phyloP scores from a whole-genome alignment of 2,329 filamentous ascomycete genomes.

The Neonectria punicea region DNA sequence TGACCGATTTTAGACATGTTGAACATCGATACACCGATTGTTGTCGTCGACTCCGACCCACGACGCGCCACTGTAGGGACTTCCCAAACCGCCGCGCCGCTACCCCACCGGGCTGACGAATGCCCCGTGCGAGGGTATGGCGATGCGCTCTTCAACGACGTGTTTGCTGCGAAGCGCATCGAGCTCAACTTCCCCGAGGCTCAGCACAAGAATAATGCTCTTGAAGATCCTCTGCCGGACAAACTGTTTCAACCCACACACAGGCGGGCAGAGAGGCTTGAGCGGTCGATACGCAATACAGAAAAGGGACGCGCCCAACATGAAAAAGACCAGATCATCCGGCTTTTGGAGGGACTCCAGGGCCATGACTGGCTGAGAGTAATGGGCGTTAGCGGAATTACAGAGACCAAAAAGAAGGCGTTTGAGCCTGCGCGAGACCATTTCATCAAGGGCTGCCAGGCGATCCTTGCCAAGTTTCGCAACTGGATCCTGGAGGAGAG shows the following conservation, averaged over 20 bases:
- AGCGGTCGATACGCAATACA: conserved; percentile 71
- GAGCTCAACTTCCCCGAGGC: conserved; percentile 65
- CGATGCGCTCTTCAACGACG: conserved; percentile 65
- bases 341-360: conserved; percentile 81
- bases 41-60: conserved; percentile 69
- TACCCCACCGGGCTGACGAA: conserved; percentile 40
- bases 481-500: conserved; percentile 92
- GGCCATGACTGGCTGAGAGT: conserved; percentile 93
- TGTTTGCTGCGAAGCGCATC: conserved; percentile 66
- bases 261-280: conserved; percentile 67
- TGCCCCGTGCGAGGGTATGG: conserved; percentile 63
- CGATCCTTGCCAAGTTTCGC: conserved; percentile 86
- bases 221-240: conserved; percentile 67
- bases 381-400: conserved; percentile 88
- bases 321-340: conserved; percentile 72
- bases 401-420: conserved; percentile 84
- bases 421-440: conserved; percentile 88
- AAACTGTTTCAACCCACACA: conserved; percentile 64
- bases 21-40: conserved; percentile 76
- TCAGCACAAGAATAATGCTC: conserved; percentile 55
- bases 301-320: conserved; percentile 74
- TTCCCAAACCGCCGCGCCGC: conserved; percentile 44
- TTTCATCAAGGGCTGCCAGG: conserved; percentile 85
- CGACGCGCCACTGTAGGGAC: conserved; percentile 43
- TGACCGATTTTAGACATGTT: conserved; percentile 69